Conservation (phyloP, 1,284 basidiomycete genomes). For the Spongispora temasekensis region DNA sequence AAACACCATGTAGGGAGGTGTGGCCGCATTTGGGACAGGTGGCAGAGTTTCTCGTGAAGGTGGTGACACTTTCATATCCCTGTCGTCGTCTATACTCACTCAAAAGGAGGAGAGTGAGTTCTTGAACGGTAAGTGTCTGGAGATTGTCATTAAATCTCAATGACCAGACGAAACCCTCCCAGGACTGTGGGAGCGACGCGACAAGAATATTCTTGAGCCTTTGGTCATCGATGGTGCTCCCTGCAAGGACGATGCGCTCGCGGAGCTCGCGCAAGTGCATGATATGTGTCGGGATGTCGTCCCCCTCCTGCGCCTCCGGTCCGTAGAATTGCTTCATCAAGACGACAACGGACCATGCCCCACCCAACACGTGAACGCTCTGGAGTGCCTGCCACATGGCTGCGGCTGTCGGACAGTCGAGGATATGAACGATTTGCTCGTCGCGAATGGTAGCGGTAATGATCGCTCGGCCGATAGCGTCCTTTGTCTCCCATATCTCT, state of each 20-base stretch:
- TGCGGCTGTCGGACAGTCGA: neutral
- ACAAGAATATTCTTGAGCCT: neutral
- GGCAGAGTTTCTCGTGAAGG: no score
- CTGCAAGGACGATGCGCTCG: accelerated
- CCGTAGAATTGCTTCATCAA: neutral
- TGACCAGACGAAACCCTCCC: neutral
- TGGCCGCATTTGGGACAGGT: no score
- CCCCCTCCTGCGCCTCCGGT: neutral
- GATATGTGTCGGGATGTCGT: neutral
- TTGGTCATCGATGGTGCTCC: accelerated
- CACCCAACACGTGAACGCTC: neutral
- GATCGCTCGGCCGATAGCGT: neutral
- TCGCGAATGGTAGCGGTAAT: neutral
- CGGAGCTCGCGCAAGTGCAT: accelerated
- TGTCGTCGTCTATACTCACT: neutral
- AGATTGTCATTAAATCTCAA: neutral
- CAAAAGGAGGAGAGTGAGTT: neutral
- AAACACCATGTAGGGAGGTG: no score
- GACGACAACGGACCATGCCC: neutral
- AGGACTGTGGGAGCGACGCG: neutral
- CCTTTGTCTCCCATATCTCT: neutral
- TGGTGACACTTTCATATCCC: no score
- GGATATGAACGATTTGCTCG: neutral
- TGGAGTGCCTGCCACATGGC: neutral
- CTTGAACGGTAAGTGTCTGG: neutral